Percentiles rank a stretch among this genome's conserved stretches.
phyloP scores from a whole-genome alignment of 2,329 filamentous ascomycete genomes.

The Didymella segeticola region DNA sequence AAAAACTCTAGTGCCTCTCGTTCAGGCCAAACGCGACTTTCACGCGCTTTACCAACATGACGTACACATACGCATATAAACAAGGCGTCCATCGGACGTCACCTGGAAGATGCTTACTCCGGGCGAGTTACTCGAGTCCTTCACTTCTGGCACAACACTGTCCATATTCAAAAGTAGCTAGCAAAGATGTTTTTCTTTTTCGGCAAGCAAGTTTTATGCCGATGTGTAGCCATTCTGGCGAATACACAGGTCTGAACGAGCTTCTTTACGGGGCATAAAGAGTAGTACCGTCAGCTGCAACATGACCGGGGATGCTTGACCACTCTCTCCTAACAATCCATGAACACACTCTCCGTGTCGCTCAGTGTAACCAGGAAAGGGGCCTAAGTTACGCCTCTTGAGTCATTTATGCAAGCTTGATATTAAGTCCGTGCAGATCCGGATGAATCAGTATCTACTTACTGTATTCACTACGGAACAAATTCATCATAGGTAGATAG shows the following conservation, averaged over 20 bases:
- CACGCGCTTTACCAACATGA: no score
- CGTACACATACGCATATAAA: not conserved
- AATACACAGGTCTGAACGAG: not conserved
- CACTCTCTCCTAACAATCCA: not conserved
- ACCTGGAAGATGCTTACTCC: not conserved
- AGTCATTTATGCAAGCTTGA: slow-evolving; percentile 5
- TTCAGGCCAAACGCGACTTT: no score
- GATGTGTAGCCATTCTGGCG: not conserved
- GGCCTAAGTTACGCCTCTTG: slow-evolving; percentile 1
- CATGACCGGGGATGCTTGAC: not conserved
- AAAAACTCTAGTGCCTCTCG: no score
- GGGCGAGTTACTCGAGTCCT: not conserved
- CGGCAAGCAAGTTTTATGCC: not conserved
- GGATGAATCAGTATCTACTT: not conserved
- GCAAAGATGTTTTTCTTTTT: not conserved
- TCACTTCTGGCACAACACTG: not conserved
- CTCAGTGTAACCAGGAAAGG: slow-evolving; percentile 1
- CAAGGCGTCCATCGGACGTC: not conserved
- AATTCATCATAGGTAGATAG: no score
- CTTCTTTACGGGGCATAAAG: not conserved
- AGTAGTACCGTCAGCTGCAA: not conserved
- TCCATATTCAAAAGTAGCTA: no score
- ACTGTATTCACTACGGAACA: not conserved
- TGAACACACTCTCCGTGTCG: not conserved
- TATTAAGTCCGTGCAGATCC: not conserved